Evolutionary conservation across 257 asterid genomes (phyloP).

Genomic region (Craterostigma plantagineum): DNA sequence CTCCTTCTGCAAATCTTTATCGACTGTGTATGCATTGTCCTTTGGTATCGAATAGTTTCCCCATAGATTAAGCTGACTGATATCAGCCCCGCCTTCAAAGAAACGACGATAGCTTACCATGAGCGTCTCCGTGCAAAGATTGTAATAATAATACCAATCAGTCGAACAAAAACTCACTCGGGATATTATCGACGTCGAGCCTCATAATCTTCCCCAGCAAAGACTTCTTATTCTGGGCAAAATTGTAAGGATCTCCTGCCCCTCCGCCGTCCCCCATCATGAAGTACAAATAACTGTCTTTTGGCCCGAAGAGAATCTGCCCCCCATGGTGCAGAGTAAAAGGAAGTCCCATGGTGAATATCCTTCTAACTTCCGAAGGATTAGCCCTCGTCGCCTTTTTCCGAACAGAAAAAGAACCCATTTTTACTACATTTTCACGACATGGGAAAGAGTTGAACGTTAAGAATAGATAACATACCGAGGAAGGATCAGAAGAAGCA

Average conservation of each 20-base stretch:
- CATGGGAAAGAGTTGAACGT: too few relatives aligned
- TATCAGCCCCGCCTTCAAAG: slow-evolving; percentile 40
- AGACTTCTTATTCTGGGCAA: slow-evolving; percentile 86
- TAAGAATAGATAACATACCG: slow-evolving; percentile 16
- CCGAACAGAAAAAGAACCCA: slow-evolving; percentile 5
- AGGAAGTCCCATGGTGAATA: slow-evolving; percentile 81
- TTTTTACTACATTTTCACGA: too few relatives aligned
- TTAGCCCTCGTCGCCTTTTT: slow-evolving; percentile 60
- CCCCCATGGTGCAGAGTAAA: slow-evolving; percentile 57
- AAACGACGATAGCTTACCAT: too few relatives aligned
- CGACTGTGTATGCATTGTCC: slow-evolving; percentile 55
- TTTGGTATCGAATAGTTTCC: slow-evolving; percentile 82
- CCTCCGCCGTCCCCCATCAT: slow-evolving; percentile 99
- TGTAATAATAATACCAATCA: too few relatives aligned
- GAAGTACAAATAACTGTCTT: slow-evolving; percentile 74
- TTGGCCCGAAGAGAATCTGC: slow-evolving; percentile 85
- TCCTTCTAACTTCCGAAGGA: slow-evolving; percentile 57
- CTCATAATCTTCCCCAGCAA: slow-evolving; percentile 92
- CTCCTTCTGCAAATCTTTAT: slow-evolving; percentile 46
- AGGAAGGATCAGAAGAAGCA: slow-evolving; percentile 24
- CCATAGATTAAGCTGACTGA: slow-evolving; percentile 42
- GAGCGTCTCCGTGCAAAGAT: too few relatives aligned
- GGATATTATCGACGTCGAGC: slow-evolving; percentile 58
- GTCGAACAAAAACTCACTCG: too few relatives aligned
- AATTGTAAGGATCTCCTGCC: slow-evolving; percentile 53